Conservation (phyloP, 345 rosid species). For the Nephelium lappaceum region DNA sequence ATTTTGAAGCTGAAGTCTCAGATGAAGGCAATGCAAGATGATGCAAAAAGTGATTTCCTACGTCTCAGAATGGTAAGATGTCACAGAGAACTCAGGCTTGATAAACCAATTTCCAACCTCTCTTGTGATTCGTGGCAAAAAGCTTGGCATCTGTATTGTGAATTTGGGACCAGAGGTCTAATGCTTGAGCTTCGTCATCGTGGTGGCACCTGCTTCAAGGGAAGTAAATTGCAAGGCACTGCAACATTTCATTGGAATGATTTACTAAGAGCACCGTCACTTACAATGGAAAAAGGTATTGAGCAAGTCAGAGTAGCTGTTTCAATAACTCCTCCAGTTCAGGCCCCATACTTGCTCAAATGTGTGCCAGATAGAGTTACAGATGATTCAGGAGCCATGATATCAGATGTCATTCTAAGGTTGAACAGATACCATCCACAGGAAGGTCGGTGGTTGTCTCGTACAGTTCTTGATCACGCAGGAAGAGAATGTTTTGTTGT, state of each 20-base stretch:
- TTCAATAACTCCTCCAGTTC: conserved; percentile 87
- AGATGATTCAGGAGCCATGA: conserved; percentile 92
- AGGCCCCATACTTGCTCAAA: conserved; percentile 79
- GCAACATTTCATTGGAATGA: conserved; percentile 71
- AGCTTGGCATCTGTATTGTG: conserved; percentile 71
- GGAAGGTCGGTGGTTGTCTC: conserved; percentile 94
- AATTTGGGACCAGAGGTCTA: conserved; percentile 78
- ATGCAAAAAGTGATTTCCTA: conserved; percentile 40
- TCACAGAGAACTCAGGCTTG: conserved; percentile 71
- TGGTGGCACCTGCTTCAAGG: conserved; percentile 47
- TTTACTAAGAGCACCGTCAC: conserved; percentile 65
- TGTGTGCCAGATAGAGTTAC: conserved; percentile 93
- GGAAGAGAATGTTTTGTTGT: conserved; percentile 87
- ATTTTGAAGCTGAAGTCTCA: conserved; percentile 47
- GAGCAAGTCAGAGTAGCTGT: conserved; percentile 49
- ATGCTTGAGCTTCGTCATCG: conserved; percentile 50
- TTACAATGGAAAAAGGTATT: conserved; percentile 52
- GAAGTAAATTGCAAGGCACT: conserved; percentile 41
- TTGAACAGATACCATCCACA: conserved; percentile 70
- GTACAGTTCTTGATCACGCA: conserved; percentile 88
- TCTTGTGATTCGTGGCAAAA: conserved; percentile 60
- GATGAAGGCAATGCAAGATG: conserved; percentile 34
- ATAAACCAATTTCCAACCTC: conserved; percentile 42
- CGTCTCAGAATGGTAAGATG: conserved; percentile 62
- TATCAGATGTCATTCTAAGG: conserved; percentile 77